Conservation (phyloP, 495 filamentous ascomycete species). For the Penicillium parvum region DNA sequence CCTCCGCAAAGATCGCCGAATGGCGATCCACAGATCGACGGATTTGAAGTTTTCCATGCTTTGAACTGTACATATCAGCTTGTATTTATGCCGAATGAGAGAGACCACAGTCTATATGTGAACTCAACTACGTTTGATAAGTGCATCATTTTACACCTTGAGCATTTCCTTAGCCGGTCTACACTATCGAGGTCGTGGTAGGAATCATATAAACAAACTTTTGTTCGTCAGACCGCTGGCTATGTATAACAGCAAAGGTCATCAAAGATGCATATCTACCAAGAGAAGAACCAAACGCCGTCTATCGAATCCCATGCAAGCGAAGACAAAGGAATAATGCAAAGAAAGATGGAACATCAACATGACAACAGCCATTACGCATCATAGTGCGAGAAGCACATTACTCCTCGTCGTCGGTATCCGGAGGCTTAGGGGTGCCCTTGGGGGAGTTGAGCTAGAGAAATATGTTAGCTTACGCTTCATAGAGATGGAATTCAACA, state of each 20-base stretch:
- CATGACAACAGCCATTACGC: constrained; percentile 19
- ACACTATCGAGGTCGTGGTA: neutral
- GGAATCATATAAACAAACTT: constrained; percentile 8
- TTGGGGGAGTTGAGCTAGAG: constrained; percentile 51
- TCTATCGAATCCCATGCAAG: constrained; percentile 27
- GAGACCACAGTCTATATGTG: too few relatives aligned
- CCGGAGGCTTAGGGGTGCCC: constrained; percentile 71
- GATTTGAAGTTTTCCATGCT: neutral
- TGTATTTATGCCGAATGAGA: too few relatives aligned
- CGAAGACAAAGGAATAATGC: constrained; percentile 19
- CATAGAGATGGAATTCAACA: neutral
- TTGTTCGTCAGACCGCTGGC: neutral
- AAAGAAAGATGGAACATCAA: constrained; percentile 15
- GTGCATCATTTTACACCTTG: too few relatives aligned
- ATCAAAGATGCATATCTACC: constrained; percentile 20
- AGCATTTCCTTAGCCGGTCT: too few relatives aligned
- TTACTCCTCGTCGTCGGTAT: constrained; percentile 75
- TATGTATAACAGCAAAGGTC: neutral
- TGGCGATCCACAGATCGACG: too few relatives aligned
- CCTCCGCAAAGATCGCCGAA: neutral
- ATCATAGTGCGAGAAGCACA: constrained; percentile 14
- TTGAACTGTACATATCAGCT: neutral
- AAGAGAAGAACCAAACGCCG: constrained; percentile 18
- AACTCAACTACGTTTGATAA: too few relatives aligned
- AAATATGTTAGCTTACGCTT: constrained; percentile 21